Percentiles rank a stretch among this genome's conserved stretches.
phyloP scores from a whole-genome alignment of 1,139 yeast species.

The Nakaseomyces uthaithaninus region DNA sequence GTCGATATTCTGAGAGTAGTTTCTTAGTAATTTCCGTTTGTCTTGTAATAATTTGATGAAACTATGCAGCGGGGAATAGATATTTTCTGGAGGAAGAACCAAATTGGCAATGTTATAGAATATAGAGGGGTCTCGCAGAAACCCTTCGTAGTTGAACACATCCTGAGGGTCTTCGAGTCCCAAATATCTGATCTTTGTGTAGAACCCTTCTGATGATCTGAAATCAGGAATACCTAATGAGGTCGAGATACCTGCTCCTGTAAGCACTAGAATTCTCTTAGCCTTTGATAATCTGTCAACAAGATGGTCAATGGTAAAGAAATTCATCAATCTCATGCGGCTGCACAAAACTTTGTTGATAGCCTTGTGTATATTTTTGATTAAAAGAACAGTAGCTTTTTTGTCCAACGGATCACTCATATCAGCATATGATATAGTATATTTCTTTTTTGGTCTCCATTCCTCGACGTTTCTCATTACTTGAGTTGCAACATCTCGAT shows the following conservation, averaged over 20 bases:
- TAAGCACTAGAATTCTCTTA: conserved; percentile 61
- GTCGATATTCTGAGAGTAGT: conserved; percentile 93
- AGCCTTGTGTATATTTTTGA: conserved; percentile 48
- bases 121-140: conserved; percentile 67
- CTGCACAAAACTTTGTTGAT: conserved; percentile 49
- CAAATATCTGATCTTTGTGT: conserved; percentile 56
- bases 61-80: conserved; percentile 76
- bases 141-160: conserved; percentile 71
- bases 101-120: conserved; percentile 84
- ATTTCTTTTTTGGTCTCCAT: conserved; percentile 6
- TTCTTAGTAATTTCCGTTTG: conserved; percentile 69
- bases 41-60: conserved; percentile 69
- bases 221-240: conserved; percentile 92
- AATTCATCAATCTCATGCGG: conserved; percentile 44
- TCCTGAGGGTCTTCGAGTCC: conserved; percentile 90
- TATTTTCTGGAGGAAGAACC: conserved; percentile 69
- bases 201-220: conserved; percentile 82
- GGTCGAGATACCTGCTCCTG: conserved; percentile 96
- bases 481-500: conserved; percentile 34
- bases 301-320: conserved; percentile 53
- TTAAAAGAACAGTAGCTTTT: conserved; percentile 39
- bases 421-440: conserved; percentile 16
- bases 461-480: conserved; percentile 31
- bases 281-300: conserved; percentile 46
- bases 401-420: conserved; percentile 36